A percentile compares a stretch with the other conserved stretches of the same genome.
Conservation (phyloP, 768 basidiomycete genomes). For the Termitomyces heimii region DNA sequence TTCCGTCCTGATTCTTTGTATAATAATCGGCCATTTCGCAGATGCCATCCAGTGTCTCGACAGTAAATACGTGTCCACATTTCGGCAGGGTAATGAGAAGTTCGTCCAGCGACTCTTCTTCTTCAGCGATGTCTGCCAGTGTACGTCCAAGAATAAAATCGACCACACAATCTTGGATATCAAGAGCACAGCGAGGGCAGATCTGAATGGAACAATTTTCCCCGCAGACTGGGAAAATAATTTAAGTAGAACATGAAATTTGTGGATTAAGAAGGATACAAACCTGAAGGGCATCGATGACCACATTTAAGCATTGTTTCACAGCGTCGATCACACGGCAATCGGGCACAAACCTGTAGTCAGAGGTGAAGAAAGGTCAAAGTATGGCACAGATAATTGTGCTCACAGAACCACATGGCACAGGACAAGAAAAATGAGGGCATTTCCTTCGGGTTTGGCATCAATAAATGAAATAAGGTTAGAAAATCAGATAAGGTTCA, state of each 20-base stretch:
- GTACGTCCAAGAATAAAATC: constrained; percentile 53
- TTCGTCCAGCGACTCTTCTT: constrained; percentile 35
- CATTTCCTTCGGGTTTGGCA: constrained; percentile 36
- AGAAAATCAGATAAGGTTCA: constrained; percentile 2
- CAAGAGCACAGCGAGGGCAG: constrained; percentile 46
- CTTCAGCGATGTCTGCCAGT: constrained; percentile 40
- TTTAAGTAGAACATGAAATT: background rate
- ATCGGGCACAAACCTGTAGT: constrained; percentile 51
- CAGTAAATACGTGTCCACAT: constrained; percentile 64
- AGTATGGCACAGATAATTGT: constrained; percentile 1
- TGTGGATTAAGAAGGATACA: constrained; percentile 6
- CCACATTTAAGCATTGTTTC: constrained; percentile 45
- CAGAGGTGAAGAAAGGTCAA: background rate
- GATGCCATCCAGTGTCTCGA: constrained; percentile 64
- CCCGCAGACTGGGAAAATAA: constrained; percentile 47
- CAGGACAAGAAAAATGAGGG: constrained; percentile 46
- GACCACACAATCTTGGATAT: constrained; percentile 37
- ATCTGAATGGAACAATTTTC: constrained; percentile 53
- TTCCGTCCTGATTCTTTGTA: constrained; percentile 25
- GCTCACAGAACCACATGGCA: constrained; percentile 67
- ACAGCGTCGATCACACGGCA: constrained; percentile 60
- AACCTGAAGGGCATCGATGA: constrained; percentile 64
- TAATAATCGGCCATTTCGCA: constrained; percentile 51
- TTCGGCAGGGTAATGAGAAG: constrained; percentile 53
- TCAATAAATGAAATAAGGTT: background rate